Base-by-base conservation (phyloP, 2,329 filamentous ascomycete genomes). In the Fusarium udum region DNA sequence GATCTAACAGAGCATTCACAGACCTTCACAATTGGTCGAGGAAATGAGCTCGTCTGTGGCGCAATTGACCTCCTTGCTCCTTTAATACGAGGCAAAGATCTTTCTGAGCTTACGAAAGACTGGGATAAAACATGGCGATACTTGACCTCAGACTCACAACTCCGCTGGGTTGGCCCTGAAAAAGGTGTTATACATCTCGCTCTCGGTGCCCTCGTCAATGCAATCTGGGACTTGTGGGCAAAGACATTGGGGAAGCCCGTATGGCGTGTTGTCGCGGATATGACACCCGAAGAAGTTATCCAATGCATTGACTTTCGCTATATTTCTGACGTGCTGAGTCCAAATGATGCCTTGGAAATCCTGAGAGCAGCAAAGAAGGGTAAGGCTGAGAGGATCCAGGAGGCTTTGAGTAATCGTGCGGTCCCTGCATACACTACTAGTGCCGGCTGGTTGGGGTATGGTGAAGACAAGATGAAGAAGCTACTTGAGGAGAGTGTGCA, bases 221-320 rank as follows among this genome's bases (percentile, higher is more conserved):
- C 94, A n/a, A 87, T 97, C 77, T 97, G 95, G 95, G 95, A 97
- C 81, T 88, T 97, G n/a, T 97, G 95, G 94, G 94, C 93, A 59
- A 97, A 97, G 85, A 88, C 88, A 2, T 88, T 96, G 28, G 87
- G 89, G 72, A 97, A 97, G 86, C 95, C 95, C 4, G 93, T 97
- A 13, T 97, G 95, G 95, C 89, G 91, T 64, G 92, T 97, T 71
- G 92, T 97, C 36, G 92, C 93, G 9, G 95, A 97, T 75, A 96
- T 97, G 93, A 91, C 88, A 3, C 94, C 95, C 1, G 92, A 95
- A 83, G 92, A 97, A 83, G 90, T 97, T 55, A 94, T 97, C 55
- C 84, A 87, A 65, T 95, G 94, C 83, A 95, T 97, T 80, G 95
- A 97, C 84, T 97, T 97, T 85, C 88, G 95, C 52, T 97, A 97